These are phyloP conservation scores for Paracamarosporium sp. DNA, from an alignment of 2,329 filamentous ascomycete genomes.

Conservation along the genomic window DNA sequence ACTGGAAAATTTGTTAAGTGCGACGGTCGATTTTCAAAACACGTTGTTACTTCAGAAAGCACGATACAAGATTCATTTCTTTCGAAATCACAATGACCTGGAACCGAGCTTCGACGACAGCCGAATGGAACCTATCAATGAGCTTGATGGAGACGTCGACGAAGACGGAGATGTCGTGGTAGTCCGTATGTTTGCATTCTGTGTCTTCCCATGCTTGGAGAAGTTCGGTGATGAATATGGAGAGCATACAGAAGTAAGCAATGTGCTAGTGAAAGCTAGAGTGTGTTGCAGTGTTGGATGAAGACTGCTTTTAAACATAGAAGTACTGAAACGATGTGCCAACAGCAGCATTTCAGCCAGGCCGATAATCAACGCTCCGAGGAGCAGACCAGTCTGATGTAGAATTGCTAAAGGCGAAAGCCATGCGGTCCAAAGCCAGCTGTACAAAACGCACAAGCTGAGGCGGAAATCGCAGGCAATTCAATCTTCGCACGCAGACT, in stretches of 20 bases:
- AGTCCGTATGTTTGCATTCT: slow-evolving; percentile 32
- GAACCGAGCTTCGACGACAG: slow-evolving; percentile 24
- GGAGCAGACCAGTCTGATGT: slow-evolving; percentile 28
- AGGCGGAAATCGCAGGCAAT: slow-evolving; percentile 35
- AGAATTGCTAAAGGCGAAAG: slow-evolving; percentile 33
- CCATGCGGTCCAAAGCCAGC: slow-evolving; percentile 35
- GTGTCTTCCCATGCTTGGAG: slow-evolving; percentile 41
- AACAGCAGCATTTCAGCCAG: slow-evolving; percentile 27
- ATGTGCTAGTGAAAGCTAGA: slow-evolving; percentile 38
- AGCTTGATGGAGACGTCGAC: slow-evolving; percentile 28
- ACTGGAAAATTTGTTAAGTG: slow-evolving; percentile 29
- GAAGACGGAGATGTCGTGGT: slow-evolving; percentile 25
- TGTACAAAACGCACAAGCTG: slow-evolving; percentile 43
- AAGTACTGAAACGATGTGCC: slow-evolving; percentile 26
- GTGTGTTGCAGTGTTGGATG: slow-evolving; percentile 32
- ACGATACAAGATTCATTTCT: slow-evolving; percentile 33
- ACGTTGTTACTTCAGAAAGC: slow-evolving; percentile 39
- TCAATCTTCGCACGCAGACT: slow-evolving; percentile 92
- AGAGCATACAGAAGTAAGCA: slow-evolving; percentile 30
- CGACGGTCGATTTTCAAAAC: slow-evolving; percentile 33
- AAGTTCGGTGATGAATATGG: slow-evolving; percentile 38
- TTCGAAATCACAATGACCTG: slow-evolving; percentile 16
- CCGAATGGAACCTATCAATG: slow-evolving; percentile 41
- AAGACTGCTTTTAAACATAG: not conserved
- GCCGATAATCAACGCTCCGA: slow-evolving; percentile 26